A percentile compares a stretch with the other conserved stretches of the same genome.
These are phyloP conservation scores for Pyrenophora seminiperda DNA, from an alignment of 2,329 filamentous ascomycete species.

Conservation along the genomic window DNA sequence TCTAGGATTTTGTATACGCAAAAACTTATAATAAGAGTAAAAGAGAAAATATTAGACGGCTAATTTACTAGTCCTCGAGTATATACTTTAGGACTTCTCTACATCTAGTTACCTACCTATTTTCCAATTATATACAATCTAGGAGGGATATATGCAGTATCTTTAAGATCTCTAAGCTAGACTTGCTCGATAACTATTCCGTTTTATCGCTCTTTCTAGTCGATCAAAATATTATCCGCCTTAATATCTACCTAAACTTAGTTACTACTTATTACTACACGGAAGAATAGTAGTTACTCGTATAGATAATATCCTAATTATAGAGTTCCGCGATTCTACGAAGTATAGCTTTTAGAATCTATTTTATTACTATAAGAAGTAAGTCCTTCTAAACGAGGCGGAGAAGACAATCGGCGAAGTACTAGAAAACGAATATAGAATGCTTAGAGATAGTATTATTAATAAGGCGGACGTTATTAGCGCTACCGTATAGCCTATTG, in stretches of 20 bases:
- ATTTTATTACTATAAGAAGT: neutral
- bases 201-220: conserved; percentile 40
- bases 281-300: neutral
- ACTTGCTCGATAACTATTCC: conserved; percentile 44
- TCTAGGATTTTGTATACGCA: too few species aligned
- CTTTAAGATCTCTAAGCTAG: conserved; percentile 51
- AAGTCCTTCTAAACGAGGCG: neutral
- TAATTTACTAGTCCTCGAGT: conserved; percentile 48
- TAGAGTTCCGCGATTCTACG: neutral
- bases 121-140: conserved; percentile 46
- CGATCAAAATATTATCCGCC: conserved; percentile 53
- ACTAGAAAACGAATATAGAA: neutral
- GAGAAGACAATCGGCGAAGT: neutral
- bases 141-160: conserved; percentile 48
- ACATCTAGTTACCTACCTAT: conserved; percentile 52
- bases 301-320: neutral
- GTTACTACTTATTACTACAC: too few species aligned
- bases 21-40: conserved; percentile 51
- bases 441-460: neutral
- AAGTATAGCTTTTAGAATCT: neutral
- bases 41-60: conserved; percentile 53
- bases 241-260: conserved; percentile 45
- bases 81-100: conserved; percentile 55
- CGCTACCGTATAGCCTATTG: neutral
- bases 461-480: neutral